Base-by-base conservation (phyloP, 2,329 filamentous ascomycete species). In the Aspergillus cejpii region DNA sequence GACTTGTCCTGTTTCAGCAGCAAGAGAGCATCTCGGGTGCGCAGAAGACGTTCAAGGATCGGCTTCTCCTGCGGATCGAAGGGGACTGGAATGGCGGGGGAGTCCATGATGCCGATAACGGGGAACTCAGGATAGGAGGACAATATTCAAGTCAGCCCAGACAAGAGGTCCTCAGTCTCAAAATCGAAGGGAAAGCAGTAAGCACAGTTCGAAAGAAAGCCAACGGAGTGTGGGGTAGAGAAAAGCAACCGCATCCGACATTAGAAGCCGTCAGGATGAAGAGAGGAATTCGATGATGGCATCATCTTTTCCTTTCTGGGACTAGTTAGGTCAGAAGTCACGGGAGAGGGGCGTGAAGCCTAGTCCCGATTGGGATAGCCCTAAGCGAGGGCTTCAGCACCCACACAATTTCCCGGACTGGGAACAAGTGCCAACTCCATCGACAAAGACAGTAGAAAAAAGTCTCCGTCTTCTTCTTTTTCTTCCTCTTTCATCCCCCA, bases 1-100 rank as follows among this genome's bases (percentile, higher is more conserved):
- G 76, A 79, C 50, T 78, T 79, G 63, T 84, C 80, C 57, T 78
- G 75, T 64, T 82, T 82, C 52, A 84, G 65, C 27, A 83, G 67
- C 39, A 80, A 74, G 19, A 84, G 73, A 39, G 77, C 70, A 54
- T 81, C 79, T 53, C 80, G 75, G 54, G 79, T 73, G 44, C 69
- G 63, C 44, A 81, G 70, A 54, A 82, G 67, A 51, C 72, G 71
- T 60, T 83, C 79, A 49, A 83, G 74, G 58, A 84, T 82, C 45
- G 80, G 80, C 64, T 82, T 78, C 66, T 84, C 80, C 55, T 73
- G 72, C 55, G 79, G 76, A 63, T 81, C 78, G 54, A 82, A 71
- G 62, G 80, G 80, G 53, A 74, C 68, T 58, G 74, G 74, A 54
- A 76, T 69, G 47, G 76, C 72, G 44, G 80, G 80, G 47, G 80